Evolutionary conservation across 129 eudicot genomes (phyloP), one percentile per base, ranked within the genome.

Genomic region (Solidago caesia): DNA sequence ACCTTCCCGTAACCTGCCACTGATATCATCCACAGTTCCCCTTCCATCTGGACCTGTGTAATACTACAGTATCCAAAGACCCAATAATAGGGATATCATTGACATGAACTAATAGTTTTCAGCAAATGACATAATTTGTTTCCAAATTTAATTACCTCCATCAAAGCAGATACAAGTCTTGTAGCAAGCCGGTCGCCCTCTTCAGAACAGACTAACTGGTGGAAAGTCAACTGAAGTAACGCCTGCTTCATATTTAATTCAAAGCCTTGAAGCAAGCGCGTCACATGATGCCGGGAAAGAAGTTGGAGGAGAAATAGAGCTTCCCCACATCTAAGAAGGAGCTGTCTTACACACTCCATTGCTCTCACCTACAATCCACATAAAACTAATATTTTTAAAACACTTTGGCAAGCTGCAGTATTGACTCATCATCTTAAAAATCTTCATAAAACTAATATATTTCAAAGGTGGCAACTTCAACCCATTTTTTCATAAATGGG

Each of bases 31-130:
- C 27, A 95, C 97, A 14, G 96, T 95, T 74, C 97, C 99, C 92
- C 97, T 89, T 49, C 99, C 97, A 45, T 95, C 99, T 64, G 97
- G 94, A 64, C 99, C 96, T 67, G 97, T 95, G 82, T 95, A 95
- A 79, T 87, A 89, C 99, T 95, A 90, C 44, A 78, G 51, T 61
- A 75, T 11, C 52, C 71, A 91, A 81, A 25, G 25, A 74, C 59
- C 14, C 42, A 48, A 62, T 62, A 79, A 83, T 72, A 85, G 88
- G 59, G 61, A 68, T 58, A 76, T 1, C 51, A 44, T 14, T 33
- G 55, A 39, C 16, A 71, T 5, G 53, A 49, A 64, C 16, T 41
- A 9, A 46, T 27, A 13, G 9, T 47, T 68, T 33, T 21, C 44
- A 49, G 43, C 16, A 16, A 10, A 59, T 47, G 44, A 76, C 43